Conservation (phyloP, 1,139 yeast species). For the Saccharomyces pastorianus region DNA sequence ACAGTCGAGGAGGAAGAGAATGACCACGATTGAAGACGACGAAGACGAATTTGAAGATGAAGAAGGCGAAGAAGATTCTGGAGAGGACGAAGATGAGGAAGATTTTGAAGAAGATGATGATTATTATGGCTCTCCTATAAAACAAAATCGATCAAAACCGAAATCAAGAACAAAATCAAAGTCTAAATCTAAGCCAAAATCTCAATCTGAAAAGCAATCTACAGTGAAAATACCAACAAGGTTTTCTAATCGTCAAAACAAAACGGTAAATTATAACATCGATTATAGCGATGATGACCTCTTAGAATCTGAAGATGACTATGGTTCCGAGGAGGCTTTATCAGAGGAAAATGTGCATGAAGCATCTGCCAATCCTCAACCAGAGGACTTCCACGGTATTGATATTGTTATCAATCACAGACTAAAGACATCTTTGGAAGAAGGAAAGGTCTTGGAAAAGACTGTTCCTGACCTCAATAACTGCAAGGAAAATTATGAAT, state of each 20-base stretch:
- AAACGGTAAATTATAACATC: slow-evolving; percentile 65
- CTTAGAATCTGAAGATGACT: slow-evolving; percentile 46
- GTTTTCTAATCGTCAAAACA: slow-evolving; percentile 69
- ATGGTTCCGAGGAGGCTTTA: slow-evolving; percentile 14
- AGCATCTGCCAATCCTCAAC: slow-evolving; percentile 27
- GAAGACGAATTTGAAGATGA: slow-evolving; percentile 20
- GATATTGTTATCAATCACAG: slow-evolving; percentile 36
- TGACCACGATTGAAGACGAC: slow-evolving; percentile 22
- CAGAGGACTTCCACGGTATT: slow-evolving; percentile 30
- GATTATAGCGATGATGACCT: slow-evolving; percentile 58
- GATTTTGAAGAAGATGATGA: slow-evolving; percentile 30
- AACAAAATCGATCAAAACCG: slow-evolving; percentile 15
- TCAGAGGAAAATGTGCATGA: slow-evolving; percentile 29
- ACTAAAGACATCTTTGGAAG: slow-evolving; percentile 20
- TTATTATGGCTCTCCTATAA: slow-evolving; percentile 27
- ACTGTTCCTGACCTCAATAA: slow-evolving; percentile 38
- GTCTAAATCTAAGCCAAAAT: neutral
- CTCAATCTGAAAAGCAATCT: slow-evolving; percentile 19
- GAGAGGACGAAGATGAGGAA: slow-evolving; percentile 25
- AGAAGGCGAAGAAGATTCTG: slow-evolving; percentile 28
- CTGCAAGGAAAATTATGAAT: slow-evolving; percentile 54
- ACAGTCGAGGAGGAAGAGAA: slow-evolving; percentile 18
- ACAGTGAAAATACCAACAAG: slow-evolving; percentile 38
- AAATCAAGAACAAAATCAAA: slow-evolving; percentile 5
- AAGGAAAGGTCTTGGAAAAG: slow-evolving; percentile 28